Evolutionary conservation across 306 rosid genomes (phyloP).

Genomic region (Ammopiptanthus mongolicus): DNA sequence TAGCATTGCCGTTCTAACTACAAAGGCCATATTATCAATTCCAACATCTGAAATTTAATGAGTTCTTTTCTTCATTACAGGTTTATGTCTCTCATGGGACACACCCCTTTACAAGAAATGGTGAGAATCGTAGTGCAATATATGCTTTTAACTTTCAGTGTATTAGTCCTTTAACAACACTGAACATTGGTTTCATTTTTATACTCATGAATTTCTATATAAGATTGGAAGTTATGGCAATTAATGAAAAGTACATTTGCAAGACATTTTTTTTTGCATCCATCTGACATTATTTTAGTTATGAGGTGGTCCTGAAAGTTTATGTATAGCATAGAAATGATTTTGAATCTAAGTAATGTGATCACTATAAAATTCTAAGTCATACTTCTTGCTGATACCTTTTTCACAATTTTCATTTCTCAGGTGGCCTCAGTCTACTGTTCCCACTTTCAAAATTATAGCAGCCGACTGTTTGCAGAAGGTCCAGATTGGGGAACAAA

Average conservation of each 20-base stretch:
- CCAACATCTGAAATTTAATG: neutral
- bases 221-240: neutral
- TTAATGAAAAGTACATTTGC: neutral
- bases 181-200: neutral
- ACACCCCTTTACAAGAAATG: constrained; percentile 71
- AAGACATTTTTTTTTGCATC: neutral
- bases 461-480: constrained; percentile 60
- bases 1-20: constrained; percentile 5
- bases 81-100: constrained; percentile 85
- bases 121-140: constrained; percentile 39
- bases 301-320: neutral
- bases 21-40: neutral
- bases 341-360: neutral
- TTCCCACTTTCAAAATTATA: constrained; percentile 74
- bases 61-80: constrained; percentile 42
- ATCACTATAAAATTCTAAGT: neutral
- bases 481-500: constrained; percentile 65
- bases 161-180: neutral
- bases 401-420: constrained; percentile 24
- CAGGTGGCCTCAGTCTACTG: constrained; percentile 87
- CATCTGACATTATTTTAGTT: neutral
- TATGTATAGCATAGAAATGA: neutral
- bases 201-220: neutral
- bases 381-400: neutral
- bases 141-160: neutral